Percentiles rank a stretch among this genome's conserved stretches.
These are phyloP conservation scores for Pythium sp. DNA, from an alignment of 352 stramenopile genomes.

Conservation along the genomic window DNA sequence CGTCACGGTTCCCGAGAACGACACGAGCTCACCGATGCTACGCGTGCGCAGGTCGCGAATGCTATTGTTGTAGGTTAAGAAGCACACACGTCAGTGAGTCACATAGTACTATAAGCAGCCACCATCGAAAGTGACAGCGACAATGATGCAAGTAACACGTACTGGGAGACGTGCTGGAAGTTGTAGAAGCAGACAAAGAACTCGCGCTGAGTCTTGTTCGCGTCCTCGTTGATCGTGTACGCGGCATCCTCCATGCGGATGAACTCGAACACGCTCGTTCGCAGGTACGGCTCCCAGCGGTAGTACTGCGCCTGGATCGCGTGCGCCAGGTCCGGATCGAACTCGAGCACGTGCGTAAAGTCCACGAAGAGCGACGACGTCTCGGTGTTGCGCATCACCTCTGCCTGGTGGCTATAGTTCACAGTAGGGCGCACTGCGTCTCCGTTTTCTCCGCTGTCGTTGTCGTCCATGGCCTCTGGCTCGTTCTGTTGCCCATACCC, in stretches of 20 bases:
- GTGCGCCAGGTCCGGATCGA: slow-evolving; percentile 76
- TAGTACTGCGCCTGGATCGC: slow-evolving; percentile 86
- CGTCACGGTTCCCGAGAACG: slow-evolving; percentile 96
- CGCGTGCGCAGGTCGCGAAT: slow-evolving; percentile 92
- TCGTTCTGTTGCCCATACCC: slow-evolving; percentile 54
- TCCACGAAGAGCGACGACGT: slow-evolving; percentile 88
- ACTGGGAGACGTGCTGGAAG: slow-evolving; percentile 84
- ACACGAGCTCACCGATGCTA: slow-evolving; percentile 92
- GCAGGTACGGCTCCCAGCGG: slow-evolving; percentile 78
- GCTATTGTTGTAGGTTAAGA: slow-evolving; percentile 25
- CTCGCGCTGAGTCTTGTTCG: slow-evolving; percentile 74
- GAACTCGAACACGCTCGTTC: slow-evolving; percentile 75
- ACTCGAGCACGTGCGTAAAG: slow-evolving; percentile 82
- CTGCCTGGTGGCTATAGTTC: slow-evolving; percentile 82
- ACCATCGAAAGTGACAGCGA: neutral
- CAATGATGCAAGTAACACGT: slow-evolving; percentile 18
- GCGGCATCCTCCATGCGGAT: slow-evolving; percentile 69
- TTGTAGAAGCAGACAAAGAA: slow-evolving; percentile 91
- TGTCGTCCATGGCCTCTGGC: slow-evolving; percentile 8
- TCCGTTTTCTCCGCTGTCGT: slow-evolving; percentile 12
- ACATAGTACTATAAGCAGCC: neutral
- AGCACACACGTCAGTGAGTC: neutral
- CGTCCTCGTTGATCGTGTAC: slow-evolving; percentile 79
- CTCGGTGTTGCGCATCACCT: slow-evolving; percentile 86
- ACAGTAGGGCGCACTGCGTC: slow-evolving; percentile 28